These are phyloP conservation scores for Phytopythium aichiense DNA, from an alignment of 352 stramenopile genomes.

Conservation along the genomic window DNA sequence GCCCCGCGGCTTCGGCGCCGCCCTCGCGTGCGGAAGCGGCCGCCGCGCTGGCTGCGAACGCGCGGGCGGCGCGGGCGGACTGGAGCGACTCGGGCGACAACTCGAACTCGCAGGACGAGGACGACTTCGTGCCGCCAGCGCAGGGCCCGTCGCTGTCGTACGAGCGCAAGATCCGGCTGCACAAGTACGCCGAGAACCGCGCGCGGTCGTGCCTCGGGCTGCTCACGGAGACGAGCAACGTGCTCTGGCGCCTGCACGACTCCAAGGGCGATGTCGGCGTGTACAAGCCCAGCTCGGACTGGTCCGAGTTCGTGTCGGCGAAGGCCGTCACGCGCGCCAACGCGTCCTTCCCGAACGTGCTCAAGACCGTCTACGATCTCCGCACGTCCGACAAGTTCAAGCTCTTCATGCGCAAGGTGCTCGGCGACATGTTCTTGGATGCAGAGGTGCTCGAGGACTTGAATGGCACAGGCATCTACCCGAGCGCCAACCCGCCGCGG, in stretches of 20 bases:
- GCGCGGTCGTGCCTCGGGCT: constrained; percentile 73
- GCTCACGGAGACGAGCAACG: constrained; percentile 65
- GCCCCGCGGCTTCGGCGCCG: neutral
- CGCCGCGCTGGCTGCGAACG: neutral
- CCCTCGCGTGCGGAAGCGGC: neutral
- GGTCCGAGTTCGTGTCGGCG: constrained; percentile 82
- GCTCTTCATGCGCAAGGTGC: constrained; percentile 75
- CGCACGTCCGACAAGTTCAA: constrained; percentile 85
- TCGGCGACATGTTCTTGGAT: constrained; percentile 80
- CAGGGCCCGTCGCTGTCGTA: constrained; percentile 82
- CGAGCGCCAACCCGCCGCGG: constrained; percentile 59
- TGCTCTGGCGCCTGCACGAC: constrained; percentile 80
- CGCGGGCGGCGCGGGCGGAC: constrained; percentile 14
- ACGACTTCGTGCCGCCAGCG: constrained; percentile 42
- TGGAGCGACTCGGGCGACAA: constrained; percentile 69
- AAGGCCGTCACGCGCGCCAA: constrained; percentile 79
- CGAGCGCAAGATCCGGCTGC: constrained; percentile 76
- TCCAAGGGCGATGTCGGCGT: constrained; percentile 76
- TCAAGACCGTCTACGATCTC: constrained; percentile 84
- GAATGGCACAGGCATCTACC: constrained; percentile 75
- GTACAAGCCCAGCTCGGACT: constrained; percentile 84
- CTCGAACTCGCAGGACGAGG: constrained; percentile 34
- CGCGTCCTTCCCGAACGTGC: constrained; percentile 71
- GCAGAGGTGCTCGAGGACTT: constrained; percentile 82
- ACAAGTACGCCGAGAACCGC: constrained; percentile 85